Percentiles rank a stretch among this genome's conserved stretches.
Evolutionary conservation across 1,139 yeast species (phyloP).

Genomic region (Yamadazyma dushanensis): DNA sequence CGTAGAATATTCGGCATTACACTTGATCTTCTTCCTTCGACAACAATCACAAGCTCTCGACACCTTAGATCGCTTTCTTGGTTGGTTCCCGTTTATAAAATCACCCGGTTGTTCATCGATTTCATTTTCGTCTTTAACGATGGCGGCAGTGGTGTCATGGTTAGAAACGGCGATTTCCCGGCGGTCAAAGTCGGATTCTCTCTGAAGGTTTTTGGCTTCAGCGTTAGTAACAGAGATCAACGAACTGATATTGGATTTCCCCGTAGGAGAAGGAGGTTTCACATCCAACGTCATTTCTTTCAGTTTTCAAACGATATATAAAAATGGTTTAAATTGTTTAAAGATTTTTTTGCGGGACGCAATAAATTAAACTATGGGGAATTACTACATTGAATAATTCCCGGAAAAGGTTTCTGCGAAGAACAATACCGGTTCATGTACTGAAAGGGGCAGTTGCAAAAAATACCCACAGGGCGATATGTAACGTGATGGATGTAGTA

Average conservation of each 20-base stretch:
- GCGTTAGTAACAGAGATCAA: conserved; percentile 5
- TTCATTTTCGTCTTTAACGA: background rate
- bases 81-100: conserved; percentile 16
- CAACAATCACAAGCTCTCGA: conserved; percentile 72
- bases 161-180: too few species aligned
- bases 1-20: conserved; percentile 55
- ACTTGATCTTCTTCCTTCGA: conserved; percentile 60
- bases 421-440: too few species aligned
- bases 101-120: background rate
- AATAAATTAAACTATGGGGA: conserved; percentile 4
- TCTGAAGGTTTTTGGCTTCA: background rate
- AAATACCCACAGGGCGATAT: too few species aligned
- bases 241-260: conserved; percentile 2
- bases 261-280: background rate
- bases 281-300: conserved; percentile 4
- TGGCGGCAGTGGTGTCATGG: background rate
- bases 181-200: background rate
- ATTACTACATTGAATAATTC: conserved; percentile 3
- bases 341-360: conserved; percentile 4
- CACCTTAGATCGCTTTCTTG: conserved; percentile 63
- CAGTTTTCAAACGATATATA: background rate
- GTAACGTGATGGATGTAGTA: too few species aligned
- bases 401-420: conserved; percentile 10
- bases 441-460: too few species aligned
- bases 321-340: too few species aligned